phyloP scores from a whole-genome alignment of 1,284 basidiomycete species.

The Moesziomyces aphidis region DNA sequence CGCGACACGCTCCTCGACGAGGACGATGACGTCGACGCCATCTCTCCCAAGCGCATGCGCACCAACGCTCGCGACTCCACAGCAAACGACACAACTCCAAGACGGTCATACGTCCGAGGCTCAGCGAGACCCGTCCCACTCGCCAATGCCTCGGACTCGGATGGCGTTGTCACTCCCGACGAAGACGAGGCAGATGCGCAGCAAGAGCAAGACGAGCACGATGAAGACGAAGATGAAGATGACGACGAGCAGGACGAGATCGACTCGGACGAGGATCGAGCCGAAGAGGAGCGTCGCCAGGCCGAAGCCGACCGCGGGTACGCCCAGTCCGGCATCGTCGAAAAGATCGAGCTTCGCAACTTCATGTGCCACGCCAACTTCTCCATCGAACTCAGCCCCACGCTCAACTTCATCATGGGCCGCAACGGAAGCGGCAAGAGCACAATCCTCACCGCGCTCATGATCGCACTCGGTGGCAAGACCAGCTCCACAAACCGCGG shows the following conservation, averaged over 20 bases:
- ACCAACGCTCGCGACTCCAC: slow-evolving; percentile 4
- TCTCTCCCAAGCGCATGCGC: slow-evolving; percentile 33
- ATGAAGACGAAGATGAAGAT: slow-evolving; percentile 12
- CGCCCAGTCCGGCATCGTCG: slow-evolving; percentile 80
- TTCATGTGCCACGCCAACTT: slow-evolving; percentile 97
- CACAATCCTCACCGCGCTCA: slow-evolving; percentile 91
- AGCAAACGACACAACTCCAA: slow-evolving; percentile 3
- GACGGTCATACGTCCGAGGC: slow-evolving; percentile 1
- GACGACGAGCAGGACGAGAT: slow-evolving; percentile 38
- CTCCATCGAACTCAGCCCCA: slow-evolving; percentile 80
- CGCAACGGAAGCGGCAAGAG: slow-evolving; percentile 81
- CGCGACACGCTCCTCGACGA: slow-evolving; percentile 16
- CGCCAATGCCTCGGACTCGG: background rate
- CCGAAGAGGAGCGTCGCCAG: slow-evolving; percentile 17
- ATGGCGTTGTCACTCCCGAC: slow-evolving; percentile 72
- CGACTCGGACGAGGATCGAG: slow-evolving; percentile 30
- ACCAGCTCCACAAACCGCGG: slow-evolving; percentile 84
- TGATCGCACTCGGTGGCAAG: slow-evolving; percentile 92
- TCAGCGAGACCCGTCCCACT: background rate
- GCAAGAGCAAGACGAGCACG: slow-evolving; percentile 13
- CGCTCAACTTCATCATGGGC: slow-evolving; percentile 98
- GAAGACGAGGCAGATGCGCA: slow-evolving; percentile 20
- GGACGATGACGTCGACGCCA: slow-evolving; percentile 27
- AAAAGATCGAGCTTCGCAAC: slow-evolving; percentile 85
- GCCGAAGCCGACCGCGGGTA: slow-evolving; percentile 27